phyloP scores from a whole-genome alignment of 129 eudicot genomes.

The Lactuca sativa region DNA sequence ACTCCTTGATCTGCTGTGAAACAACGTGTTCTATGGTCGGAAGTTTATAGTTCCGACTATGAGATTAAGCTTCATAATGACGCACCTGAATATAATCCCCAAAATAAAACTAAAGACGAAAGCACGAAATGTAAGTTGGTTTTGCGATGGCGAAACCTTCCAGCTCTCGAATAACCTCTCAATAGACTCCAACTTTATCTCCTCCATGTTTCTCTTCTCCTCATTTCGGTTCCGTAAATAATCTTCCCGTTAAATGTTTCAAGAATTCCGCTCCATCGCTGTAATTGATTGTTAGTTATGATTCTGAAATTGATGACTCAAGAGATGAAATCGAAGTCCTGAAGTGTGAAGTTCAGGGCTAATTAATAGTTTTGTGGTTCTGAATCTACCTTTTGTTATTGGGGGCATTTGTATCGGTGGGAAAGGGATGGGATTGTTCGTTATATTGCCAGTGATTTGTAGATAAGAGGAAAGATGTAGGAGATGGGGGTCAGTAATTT shows the following conservation, averaged over 20 bases:
- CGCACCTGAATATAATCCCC: constrained; percentile 46
- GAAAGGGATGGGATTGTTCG: too few relatives aligned
- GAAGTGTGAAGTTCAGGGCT: too few relatives aligned
- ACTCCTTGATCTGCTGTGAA: too few relatives aligned
- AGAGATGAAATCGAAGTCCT: too few relatives aligned
- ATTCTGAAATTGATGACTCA: not conserved
- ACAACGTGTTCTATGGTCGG: too few relatives aligned
- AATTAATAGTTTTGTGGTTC: too few relatives aligned
- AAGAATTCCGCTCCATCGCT: constrained; percentile 11
- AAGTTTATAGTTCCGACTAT: constrained; percentile 65
- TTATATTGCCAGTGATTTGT: too few relatives aligned
- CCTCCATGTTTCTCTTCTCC: not conserved
- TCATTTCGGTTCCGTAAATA: not conserved
- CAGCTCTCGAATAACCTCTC: constrained; percentile 43
- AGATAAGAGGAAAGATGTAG: too few relatives aligned
- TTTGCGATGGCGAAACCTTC: constrained; percentile 51
- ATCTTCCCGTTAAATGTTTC: not conserved
- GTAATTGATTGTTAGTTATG: not conserved
- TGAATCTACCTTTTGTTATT: too few relatives aligned
- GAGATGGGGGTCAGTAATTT: too few relatives aligned
- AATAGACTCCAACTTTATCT: constrained; percentile 29
- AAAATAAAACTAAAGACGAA: constrained; percentile 51
- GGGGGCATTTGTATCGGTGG: too few relatives aligned
- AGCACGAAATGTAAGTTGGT: constrained; percentile 57
- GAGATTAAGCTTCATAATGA: constrained; percentile 63